Conservation (phyloP, 2,329 filamentous ascomycete species). For the Fusarium verticillioides region DNA sequence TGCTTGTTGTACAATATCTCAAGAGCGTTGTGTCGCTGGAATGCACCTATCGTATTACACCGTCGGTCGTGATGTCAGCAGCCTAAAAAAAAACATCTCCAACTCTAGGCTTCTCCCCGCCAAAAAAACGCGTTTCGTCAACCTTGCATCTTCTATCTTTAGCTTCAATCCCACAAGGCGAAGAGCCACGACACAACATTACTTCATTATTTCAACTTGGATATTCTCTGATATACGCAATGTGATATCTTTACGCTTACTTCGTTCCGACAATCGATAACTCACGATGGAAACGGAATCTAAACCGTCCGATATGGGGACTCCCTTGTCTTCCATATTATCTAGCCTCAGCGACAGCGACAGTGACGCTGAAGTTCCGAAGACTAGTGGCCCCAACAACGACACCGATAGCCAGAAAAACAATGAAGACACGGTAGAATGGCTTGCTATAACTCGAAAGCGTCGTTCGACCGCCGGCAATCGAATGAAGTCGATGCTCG, state of each 20-base stretch:
- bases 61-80: slow-evolving; percentile 39
- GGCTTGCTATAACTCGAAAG: slow-evolving; percentile 77
- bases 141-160: slow-evolving; percentile 34
- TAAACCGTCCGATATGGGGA: slow-evolving; percentile 48
- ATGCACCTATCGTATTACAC: slow-evolving; percentile 23
- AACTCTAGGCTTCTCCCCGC: slow-evolving; percentile 20
- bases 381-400: slow-evolving; percentile 46
- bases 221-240: slow-evolving; percentile 20
- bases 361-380: slow-evolving; percentile 46
- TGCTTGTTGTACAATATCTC: background rate
- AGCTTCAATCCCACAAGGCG: slow-evolving; percentile 9
- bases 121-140: slow-evolving; percentile 41
- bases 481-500: slow-evolving; percentile 81
- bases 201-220: background rate
- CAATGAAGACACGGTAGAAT: slow-evolving; percentile 62
- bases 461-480: slow-evolving; percentile 87
- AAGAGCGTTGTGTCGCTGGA: background rate
- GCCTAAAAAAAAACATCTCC: slow-evolving; percentile 32
- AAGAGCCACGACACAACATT: slow-evolving; percentile 14
- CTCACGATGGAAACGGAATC: slow-evolving; percentile 46
- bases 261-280: slow-evolving; percentile 14
- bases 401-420: slow-evolving; percentile 53
- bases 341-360: slow-evolving; percentile 47
- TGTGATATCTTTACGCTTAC: slow-evolving; percentile 29
- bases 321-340: slow-evolving; percentile 47